A percentile compares a stretch with the other conserved stretches of the same genome.
Evolutionary conservation across 257 asterid species (phyloP).

Genomic region (Primulina huaijiensis): DNA sequence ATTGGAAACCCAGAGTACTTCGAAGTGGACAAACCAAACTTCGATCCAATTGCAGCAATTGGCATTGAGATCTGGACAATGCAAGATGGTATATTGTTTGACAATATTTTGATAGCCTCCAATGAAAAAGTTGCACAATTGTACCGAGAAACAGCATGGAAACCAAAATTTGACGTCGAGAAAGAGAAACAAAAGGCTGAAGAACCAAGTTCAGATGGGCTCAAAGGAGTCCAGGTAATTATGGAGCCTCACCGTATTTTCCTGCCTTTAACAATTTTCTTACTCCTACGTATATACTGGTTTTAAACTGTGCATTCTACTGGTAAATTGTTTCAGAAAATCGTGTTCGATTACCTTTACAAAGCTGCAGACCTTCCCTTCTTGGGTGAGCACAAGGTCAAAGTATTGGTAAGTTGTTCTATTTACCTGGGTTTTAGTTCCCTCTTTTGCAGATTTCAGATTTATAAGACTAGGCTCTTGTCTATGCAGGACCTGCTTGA

Average conservation of each 20-base stretch:
- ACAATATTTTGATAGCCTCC: slow-evolving; percentile 67
- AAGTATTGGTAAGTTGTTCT: slow-evolving; percentile 56
- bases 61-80: slow-evolving; percentile 99
- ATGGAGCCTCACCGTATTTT: not conserved
- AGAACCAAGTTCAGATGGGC: slow-evolving; percentile 62
- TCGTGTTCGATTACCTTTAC: slow-evolving; percentile 72
- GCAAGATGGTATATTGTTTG: slow-evolving; percentile 95
- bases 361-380: slow-evolving; percentile 78
- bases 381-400: slow-evolving; percentile 73
- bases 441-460: not conserved
- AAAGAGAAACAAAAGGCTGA: slow-evolving; percentile 74
- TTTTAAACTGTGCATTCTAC: not conserved
- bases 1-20: slow-evolving; percentile 81
- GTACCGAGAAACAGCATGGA: slow-evolving; percentile 66
- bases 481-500: slow-evolving; percentile 65
- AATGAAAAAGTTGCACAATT: slow-evolving; percentile 69
- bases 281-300: not conserved
- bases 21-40: slow-evolving; percentile 74
- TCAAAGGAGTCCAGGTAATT: slow-evolving; percentile 76
- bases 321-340: slow-evolving; percentile 51
- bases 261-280: not conserved
- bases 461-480: slow-evolving; percentile 6
- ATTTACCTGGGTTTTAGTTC: not conserved
- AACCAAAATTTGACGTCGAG: slow-evolving; percentile 72
- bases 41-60: slow-evolving; percentile 91